Base-by-base conservation (phyloP, 805 yeast species). In the Saccharomycopsis schoenii region DNA sequence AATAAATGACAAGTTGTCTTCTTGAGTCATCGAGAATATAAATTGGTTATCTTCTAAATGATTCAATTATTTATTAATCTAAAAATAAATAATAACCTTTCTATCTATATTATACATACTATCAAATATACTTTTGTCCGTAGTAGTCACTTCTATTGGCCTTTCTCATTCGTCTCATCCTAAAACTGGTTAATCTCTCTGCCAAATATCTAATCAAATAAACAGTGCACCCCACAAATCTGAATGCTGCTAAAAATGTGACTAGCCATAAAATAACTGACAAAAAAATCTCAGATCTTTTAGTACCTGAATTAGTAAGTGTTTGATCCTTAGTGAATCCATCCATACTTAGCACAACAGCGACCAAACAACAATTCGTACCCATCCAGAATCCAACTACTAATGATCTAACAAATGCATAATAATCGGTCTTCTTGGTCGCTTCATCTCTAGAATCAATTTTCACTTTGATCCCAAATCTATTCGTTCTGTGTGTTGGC, bases 251-350 rank as follows among this genome's bases (percentile, higher is more conserved):
- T 78, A 90, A 81, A 34, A 85, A 88, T 3, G 97, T 97, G 52
- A 93, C 98, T 42, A 92, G 75, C 97, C 98, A 93, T 66, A 93
- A 76, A 55, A 93, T 86, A 37, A 93, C 89, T 4, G 94, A 82
- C 71, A 93, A 80, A 70, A 90, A 93, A 6, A 84, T 74, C 47
- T 83, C 79, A 1, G 89, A 78, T 71, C 86, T 79, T n/a, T 61
- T 60, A 2, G 72, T 67, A 9, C 57, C 56, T n/a, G 64, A 61
- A 9, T 67, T 40, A 12, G 60, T 58, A 8, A 56, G 21, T 5
- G 67, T 56, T 41, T 63, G 68, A 61, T 21, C 56, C 56, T 51
- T 57, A 62, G 62, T 58, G 73, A 61, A 37, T 5, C 97, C 97
- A 59, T 92, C 97, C 1, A 91, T 82, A 62, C 89, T 89, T 62